phyloP scores from a whole-genome alignment of 352 stramenopile species.

The Thalassiosira exigua region DNA sequence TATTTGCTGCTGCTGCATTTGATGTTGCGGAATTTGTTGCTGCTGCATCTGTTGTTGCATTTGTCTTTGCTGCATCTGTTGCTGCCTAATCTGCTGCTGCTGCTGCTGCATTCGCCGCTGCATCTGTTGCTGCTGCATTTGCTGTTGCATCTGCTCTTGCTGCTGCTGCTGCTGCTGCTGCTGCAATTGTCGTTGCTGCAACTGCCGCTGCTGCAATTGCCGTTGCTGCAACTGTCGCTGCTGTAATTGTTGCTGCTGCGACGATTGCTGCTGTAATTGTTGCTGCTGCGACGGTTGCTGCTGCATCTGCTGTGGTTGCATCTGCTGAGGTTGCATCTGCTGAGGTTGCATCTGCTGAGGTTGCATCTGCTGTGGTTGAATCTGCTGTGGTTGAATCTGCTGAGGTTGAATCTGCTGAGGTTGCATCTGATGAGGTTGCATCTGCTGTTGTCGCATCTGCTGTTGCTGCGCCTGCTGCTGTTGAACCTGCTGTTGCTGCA shows the following conservation, averaged over 20 bases:
- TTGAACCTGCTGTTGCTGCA: background rate
- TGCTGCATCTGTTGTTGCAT: no score
- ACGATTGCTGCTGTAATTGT: background rate
- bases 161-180: background rate
- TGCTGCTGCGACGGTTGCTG: background rate
- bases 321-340: background rate
- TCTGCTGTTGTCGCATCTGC: background rate
- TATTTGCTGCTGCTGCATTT: no score
- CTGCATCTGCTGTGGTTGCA: background rate
- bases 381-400: background rate
- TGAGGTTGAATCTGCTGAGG: background rate
- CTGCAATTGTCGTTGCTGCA: background rate
- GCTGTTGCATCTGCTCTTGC: background rate
- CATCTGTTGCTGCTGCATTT: constrained; percentile 1
- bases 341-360: background rate
- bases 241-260: background rate
- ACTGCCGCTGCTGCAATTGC: background rate
- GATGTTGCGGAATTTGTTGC: no score
- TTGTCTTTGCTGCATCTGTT: no score
- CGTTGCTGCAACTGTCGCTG: background rate
- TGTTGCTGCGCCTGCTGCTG: background rate
- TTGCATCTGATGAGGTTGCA: background rate
- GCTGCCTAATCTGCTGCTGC: no score
- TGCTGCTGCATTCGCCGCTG: no score
- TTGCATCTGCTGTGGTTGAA: background rate